Conservation (phyloP, 192 early-diverging fungal genomes). For the Coemansia sp. region DNA sequence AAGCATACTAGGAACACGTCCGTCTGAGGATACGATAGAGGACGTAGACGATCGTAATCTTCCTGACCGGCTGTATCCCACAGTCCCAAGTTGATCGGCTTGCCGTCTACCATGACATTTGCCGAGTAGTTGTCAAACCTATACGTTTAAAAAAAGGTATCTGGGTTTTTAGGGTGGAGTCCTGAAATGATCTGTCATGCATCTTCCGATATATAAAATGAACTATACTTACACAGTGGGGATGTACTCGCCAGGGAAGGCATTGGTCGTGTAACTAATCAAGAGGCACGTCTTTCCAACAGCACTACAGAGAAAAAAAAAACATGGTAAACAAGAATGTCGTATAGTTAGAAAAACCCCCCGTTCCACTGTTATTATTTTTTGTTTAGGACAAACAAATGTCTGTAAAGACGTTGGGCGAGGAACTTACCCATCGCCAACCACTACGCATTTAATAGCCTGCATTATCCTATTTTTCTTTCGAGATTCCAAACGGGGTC, state of each 20-base stretch:
- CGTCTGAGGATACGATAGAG: constrained; percentile 97
- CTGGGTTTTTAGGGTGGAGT: too few relatives aligned
- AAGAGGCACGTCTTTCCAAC: constrained; percentile 96
- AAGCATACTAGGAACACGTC: constrained; percentile 99
- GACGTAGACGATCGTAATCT: constrained; percentile 97
- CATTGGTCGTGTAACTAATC: constrained; percentile 99
- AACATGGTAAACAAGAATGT: background rate
- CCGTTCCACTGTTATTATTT: background rate
- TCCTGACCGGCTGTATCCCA: constrained; percentile 99
- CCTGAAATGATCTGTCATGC: background rate
- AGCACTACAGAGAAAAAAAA: constrained; percentile 59
- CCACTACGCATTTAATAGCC: constrained; percentile 87
- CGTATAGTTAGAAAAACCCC: background rate
- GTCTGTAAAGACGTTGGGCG: background rate
- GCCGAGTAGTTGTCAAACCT: constrained; percentile 98
- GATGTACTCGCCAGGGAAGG: constrained; percentile 99
- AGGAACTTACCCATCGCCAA: constrained; percentile 74
- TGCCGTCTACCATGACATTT: constrained; percentile 98
- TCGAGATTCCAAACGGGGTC: constrained; percentile 7
- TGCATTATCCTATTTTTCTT: constrained; percentile 60
- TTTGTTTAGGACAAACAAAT: background rate
- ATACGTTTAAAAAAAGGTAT: background rate
- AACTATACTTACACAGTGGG: constrained; percentile 90
- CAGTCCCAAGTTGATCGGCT: constrained; percentile 95
- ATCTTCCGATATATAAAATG: background rate